Evolutionary conservation across 768 basidiomycete species (phyloP).

Genomic region (Lactarius evosmus): DNA sequence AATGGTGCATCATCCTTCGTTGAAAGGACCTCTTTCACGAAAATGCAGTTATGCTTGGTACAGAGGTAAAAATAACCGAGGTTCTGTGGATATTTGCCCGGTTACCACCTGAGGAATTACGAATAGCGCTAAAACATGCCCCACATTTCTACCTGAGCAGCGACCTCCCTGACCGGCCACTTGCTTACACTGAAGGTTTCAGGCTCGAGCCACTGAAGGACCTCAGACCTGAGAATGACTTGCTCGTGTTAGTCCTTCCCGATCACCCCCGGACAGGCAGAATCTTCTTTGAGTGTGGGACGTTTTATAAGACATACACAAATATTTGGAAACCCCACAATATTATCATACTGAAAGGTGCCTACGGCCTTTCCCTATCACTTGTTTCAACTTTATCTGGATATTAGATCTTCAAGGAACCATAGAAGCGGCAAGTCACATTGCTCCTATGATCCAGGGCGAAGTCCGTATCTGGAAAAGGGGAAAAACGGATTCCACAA

Average conservation of each 20-base stretch:
- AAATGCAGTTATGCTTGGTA: conserved; percentile 11
- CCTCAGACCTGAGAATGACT: conserved; percentile 18
- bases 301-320: conserved; percentile 19
- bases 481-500: background rate
- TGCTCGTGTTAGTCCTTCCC: conserved; percentile 12
- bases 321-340: conserved; percentile 19
- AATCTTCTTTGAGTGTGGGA: conserved; percentile 20
- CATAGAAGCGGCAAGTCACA: conserved; percentile 11
- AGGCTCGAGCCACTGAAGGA: conserved; percentile 20
- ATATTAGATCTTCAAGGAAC: conserved; percentile 21
- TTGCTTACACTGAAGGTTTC: conserved; percentile 10
- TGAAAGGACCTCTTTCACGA: background rate
- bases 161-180: conserved; percentile 17
- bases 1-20: background rate
- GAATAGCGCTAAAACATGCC: conserved; percentile 19
- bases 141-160: conserved; percentile 20
- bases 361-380: background rate
- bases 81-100: conserved; percentile 20
- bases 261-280: conserved; percentile 14
- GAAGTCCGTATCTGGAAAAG: conserved; percentile 24
- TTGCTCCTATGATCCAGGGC: conserved; percentile 5
- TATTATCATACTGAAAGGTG: conserved; percentile 17
- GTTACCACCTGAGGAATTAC: conserved; percentile 20
- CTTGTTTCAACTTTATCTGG: background rate
- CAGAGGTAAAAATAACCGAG: conserved; percentile 17